Evolutionary conservation across 495 filamentous ascomycete species (phyloP).

Genomic region (Neurospora sp.): DNA sequence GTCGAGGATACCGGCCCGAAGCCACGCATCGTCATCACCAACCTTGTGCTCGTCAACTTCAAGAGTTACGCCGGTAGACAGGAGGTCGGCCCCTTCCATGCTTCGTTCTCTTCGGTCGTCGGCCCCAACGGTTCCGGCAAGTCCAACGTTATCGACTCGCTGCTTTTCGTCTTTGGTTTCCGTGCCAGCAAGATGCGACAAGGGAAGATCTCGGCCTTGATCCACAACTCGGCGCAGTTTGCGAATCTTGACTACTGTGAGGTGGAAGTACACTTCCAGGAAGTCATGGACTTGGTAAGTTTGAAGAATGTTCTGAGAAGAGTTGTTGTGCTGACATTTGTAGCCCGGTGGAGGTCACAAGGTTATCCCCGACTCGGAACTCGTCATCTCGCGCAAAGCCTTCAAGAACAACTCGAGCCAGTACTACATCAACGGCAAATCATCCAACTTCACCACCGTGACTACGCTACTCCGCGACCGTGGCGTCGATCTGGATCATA

Average conservation of each 20-base stretch:
- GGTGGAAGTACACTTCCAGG: conserved; percentile 89
- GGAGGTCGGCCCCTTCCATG: conserved; percentile 92
- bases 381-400: conserved; percentile 82
- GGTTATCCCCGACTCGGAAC: conserved; percentile 67
- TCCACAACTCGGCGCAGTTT: conserved; percentile 85
- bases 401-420: conserved; percentile 98
- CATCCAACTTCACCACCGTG: conserved; percentile 83
- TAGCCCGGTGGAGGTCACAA: conserved; percentile 56
- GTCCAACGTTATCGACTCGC: conserved; percentile 95
- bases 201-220: conserved; percentile 94
- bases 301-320: not conserved
- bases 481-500: conserved; percentile 94
- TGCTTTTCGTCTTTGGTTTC: conserved; percentile 97
- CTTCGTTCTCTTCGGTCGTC: conserved; percentile 97
- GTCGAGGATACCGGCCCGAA: conserved; percentile 67
- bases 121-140: conserved; percentile 97
- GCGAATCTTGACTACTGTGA: conserved; percentile 84
- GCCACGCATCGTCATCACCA: conserved; percentile 79
- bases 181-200: conserved; percentile 98
- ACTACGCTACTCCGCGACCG: conserved; percentile 79
- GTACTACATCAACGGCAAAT: conserved; percentile 87
- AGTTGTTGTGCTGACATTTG: not conserved
- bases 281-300: conserved; percentile 65
- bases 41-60: conserved; percentile 86
- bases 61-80: conserved; percentile 96